A percentile compares a stretch with the other conserved stretches of the same genome.
Evolutionary conservation across 164 flowering plant species (phyloP).

Genomic region (Nymphaea thermarum): DNA sequence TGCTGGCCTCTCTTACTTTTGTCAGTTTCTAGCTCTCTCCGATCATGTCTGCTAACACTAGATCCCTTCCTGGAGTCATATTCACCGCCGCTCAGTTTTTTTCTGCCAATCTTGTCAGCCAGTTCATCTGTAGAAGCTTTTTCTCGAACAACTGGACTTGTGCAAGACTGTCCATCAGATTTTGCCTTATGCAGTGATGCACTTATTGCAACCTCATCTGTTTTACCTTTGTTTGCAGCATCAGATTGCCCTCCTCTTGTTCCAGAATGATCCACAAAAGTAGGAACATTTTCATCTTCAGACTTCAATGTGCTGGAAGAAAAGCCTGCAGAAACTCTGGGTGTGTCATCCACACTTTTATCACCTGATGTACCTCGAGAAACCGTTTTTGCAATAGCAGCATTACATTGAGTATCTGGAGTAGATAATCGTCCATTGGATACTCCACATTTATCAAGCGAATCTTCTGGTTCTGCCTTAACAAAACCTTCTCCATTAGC

Average conservation of each 20-base stretch:
- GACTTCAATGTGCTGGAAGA: background rate
- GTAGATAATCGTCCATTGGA: conserved; percentile 4
- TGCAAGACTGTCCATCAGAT: conserved; percentile 5
- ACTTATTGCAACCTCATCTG: background rate
- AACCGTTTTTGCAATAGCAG: conserved; percentile 1
- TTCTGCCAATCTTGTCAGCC: conserved; percentile 7
- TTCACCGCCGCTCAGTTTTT: conserved; percentile 17
- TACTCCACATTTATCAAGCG: conserved; percentile 8
- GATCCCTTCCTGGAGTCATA: conserved; percentile 20
- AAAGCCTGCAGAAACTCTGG: background rate
- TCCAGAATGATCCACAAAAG: conserved; percentile 4
- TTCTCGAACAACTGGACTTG: conserved; percentile 7
- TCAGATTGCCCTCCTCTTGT: conserved; percentile 2
- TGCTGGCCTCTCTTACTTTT: conserved; percentile 22
- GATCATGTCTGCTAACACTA: conserved; percentile 20
- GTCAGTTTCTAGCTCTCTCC: conserved; percentile 17
- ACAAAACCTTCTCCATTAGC: conserved; percentile 12
- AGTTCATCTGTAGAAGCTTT: conserved; percentile 2
- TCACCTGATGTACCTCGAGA: background rate
- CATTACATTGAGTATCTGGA: conserved; percentile 8
- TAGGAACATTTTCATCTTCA: background rate
- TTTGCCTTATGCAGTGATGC: conserved; percentile 4
- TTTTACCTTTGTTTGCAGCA: conserved; percentile 2
- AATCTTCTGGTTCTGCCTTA: conserved; percentile 22
- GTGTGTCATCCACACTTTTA: background rate